Conservation (phyloP, 2,329 filamentous ascomycete genomes). For the Xylariaceae sp. region DNA sequence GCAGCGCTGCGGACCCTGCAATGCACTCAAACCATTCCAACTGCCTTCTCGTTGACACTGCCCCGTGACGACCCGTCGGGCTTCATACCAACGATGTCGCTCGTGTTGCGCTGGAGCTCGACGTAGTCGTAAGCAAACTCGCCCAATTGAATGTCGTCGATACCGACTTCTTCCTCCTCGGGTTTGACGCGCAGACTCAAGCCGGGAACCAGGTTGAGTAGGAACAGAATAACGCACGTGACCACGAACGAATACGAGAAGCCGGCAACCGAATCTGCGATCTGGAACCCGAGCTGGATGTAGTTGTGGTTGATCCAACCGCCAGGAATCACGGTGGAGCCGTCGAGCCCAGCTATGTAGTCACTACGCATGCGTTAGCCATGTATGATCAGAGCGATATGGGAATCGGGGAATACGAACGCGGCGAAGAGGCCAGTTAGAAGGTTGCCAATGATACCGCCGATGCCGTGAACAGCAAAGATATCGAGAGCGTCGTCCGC, state of each 20-base stretch:
- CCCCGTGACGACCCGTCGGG: conserved; percentile 24
- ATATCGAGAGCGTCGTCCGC: conserved; percentile 88
- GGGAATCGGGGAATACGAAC: conserved; percentile 38
- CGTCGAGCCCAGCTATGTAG: conserved; percentile 71
- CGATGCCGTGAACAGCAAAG: conserved; percentile 83
- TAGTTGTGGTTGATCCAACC: conserved; percentile 71
- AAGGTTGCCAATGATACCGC: conserved; percentile 75
- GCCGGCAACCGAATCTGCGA: conserved; percentile 62
- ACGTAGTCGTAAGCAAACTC: conserved; percentile 84
- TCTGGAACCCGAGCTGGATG: conserved; percentile 66
- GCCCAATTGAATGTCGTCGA: conserved; percentile 72
- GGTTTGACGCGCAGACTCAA: conserved; percentile 63
- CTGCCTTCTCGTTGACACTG: conserved; percentile 28
- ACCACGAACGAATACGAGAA: conserved; percentile 64
- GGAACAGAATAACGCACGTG: conserved; percentile 64
- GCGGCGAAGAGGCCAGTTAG: conserved; percentile 74
- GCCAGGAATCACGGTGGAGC: conserved; percentile 53
- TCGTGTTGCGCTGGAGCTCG: conserved; percentile 63
- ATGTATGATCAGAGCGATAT: neutral
- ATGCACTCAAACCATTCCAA: no score
- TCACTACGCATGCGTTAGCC: conserved; percentile 40
- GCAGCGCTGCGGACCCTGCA: no score
- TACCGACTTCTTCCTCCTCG: conserved; percentile 65
- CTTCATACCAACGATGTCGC: conserved; percentile 30
- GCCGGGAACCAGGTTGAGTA: conserved; percentile 67